phyloP scores from a whole-genome alignment of 2,329 filamentous ascomycete genomes.

The Penicillium corylophilum region DNA sequence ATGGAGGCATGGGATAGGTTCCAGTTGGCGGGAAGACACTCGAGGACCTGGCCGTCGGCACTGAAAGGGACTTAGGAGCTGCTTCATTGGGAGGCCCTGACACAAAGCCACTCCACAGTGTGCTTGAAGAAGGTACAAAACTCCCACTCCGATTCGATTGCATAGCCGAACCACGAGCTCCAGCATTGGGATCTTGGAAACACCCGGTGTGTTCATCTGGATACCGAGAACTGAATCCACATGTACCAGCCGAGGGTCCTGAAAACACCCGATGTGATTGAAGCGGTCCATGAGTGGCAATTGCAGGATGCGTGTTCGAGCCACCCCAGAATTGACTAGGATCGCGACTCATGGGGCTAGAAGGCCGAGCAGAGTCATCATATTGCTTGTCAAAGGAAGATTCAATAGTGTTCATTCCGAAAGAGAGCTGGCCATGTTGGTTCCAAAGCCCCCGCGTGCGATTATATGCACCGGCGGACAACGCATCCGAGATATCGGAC shows the following conservation, averaged over 20 bases:
- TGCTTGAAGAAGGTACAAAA: constrained; percentile 34
- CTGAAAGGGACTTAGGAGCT: constrained; percentile 27
- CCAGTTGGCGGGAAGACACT: constrained; percentile 37
- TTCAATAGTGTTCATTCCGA: constrained; percentile 27
- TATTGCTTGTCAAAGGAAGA: constrained; percentile 29
- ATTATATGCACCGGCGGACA: constrained; percentile 44
- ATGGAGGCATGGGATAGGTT: constrained; percentile 40
- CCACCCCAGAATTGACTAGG: constrained; percentile 32
- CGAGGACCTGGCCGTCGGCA: constrained; percentile 26
- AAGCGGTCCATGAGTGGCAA: constrained; percentile 21
- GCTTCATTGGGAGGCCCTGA: constrained; percentile 25
- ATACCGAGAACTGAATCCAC: constrained; percentile 30
- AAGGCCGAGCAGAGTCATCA: constrained; percentile 22
- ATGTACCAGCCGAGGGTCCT: constrained; percentile 29
- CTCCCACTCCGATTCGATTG: constrained; percentile 33
- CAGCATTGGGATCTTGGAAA: constrained; percentile 24
- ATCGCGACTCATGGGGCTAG: constrained; percentile 27
- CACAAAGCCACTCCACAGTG: constrained; percentile 36
- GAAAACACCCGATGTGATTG: constrained; percentile 38
- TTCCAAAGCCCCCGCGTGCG: constrained; percentile 37
- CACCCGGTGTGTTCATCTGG: constrained; percentile 32
- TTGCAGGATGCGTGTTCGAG: constrained; percentile 20
- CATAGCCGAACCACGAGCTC: constrained; percentile 30
- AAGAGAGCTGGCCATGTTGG: constrained; percentile 25
- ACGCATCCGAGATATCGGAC: constrained; percentile 46